Conservation (phyloP, 2,329 filamentous ascomycete species). For the Alternaria conjuncta region DNA sequence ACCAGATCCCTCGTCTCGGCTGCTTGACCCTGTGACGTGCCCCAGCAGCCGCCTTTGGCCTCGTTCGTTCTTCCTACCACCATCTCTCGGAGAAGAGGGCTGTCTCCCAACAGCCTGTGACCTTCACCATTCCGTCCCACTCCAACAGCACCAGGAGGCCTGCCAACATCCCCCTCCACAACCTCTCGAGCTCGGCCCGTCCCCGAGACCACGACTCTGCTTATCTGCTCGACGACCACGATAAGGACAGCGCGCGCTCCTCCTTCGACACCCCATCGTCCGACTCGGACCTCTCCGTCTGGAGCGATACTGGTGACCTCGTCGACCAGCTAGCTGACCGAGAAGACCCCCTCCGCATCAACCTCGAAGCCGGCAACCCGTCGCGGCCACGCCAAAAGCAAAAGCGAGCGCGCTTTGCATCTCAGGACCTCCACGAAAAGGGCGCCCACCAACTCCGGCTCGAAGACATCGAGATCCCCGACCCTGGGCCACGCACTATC, state of each 20-base stretch:
- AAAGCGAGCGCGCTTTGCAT: conserved; percentile 74
- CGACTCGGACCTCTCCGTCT: conserved; percentile 76
- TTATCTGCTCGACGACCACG: conserved; percentile 54
- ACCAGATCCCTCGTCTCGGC: conserved; percentile 23
- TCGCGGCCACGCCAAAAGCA: conserved; percentile 51
- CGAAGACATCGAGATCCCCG: conserved; percentile 84
- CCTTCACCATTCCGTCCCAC: conserved; percentile 82
- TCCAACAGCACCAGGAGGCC: conserved; percentile 69
- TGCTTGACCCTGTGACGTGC: conserved; percentile 44
- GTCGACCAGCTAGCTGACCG: conserved; percentile 87
- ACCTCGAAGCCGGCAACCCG: conserved; percentile 69
- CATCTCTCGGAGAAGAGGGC: conserved; percentile 39
- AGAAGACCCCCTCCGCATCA: conserved; percentile 79
- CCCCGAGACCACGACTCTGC: conserved; percentile 49
- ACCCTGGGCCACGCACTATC: conserved; percentile 67
- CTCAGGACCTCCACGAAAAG: conserved; percentile 54
- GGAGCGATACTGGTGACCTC: conserved; percentile 94
- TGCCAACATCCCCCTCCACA: conserved; percentile 87
- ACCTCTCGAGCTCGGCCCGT: conserved; percentile 61
- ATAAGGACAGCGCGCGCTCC: conserved; percentile 59
- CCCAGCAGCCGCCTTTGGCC: conserved; percentile 27
- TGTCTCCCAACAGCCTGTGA: conserved; percentile 65
- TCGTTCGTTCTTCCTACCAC: conserved; percentile 31
- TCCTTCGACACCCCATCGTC: conserved; percentile 62
- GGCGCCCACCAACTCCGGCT: conserved; percentile 56